Conservation (phyloP, 495 filamentous ascomycete genomes). For the Aspergillus nidulans region DNA sequence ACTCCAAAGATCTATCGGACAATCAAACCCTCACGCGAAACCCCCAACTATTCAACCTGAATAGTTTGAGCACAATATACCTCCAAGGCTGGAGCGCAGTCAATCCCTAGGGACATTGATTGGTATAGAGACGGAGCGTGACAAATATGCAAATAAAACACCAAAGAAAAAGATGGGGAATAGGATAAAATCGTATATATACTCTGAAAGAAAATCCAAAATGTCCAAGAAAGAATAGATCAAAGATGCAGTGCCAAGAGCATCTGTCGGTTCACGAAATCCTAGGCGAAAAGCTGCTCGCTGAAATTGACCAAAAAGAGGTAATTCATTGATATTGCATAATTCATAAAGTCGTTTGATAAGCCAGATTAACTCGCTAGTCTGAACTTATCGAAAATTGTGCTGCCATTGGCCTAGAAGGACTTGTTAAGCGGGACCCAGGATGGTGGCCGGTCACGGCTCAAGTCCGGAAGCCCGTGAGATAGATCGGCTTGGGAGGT, state of each 20-base stretch:
- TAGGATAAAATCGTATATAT: slow-evolving; percentile 11
- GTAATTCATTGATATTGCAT: slow-evolving; percentile 10
- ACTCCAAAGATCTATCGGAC: slow-evolving; percentile 13
- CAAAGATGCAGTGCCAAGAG: neutral
- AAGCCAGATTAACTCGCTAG: too few relatives aligned
- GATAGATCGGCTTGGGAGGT: slow-evolving; percentile 29
- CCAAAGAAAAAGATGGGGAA: slow-evolving; percentile 2
- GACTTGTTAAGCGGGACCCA: slow-evolving; percentile 31
- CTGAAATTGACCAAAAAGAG: neutral
- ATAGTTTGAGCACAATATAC: neutral
- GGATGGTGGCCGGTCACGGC: slow-evolving; percentile 13
- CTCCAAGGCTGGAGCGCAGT: slow-evolving; percentile 4
- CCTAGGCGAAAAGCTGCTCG: neutral
- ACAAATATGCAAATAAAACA: slow-evolving; percentile 1
- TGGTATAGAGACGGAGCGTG: slow-evolving; percentile 1
- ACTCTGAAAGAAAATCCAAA: slow-evolving; percentile 11
- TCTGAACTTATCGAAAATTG: too few relatives aligned
- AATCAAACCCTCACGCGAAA: slow-evolving; percentile 2
- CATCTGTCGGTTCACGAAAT: slow-evolving; percentile 2
- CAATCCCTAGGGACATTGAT: neutral
- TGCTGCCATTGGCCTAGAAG: slow-evolving; percentile 11
- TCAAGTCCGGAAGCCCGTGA: slow-evolving; percentile 19
- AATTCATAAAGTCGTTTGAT: slow-evolving; percentile 16
- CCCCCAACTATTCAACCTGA: neutral
- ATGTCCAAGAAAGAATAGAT: neutral